phyloP scores from a whole-genome alignment of 1,284 basidiomycete species.

The Sanguinoderma infundibulare region DNA sequence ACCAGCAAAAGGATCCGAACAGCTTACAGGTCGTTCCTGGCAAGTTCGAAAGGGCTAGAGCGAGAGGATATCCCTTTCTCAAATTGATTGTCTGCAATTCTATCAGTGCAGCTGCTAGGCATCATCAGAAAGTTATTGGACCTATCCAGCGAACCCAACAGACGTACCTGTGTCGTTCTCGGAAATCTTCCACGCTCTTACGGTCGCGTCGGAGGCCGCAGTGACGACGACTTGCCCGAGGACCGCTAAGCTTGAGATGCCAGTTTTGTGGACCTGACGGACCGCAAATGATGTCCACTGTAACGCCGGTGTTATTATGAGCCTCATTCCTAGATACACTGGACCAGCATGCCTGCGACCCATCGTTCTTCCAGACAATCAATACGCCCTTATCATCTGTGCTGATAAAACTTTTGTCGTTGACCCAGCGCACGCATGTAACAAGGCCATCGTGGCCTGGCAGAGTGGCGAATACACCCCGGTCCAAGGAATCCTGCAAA shows the following conservation, averaged over 20 bases:
- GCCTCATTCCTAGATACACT: slow-evolving; percentile 11
- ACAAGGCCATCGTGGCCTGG: slow-evolving; percentile 78
- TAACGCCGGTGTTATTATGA: slow-evolving; percentile 21
- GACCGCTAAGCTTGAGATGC: slow-evolving; percentile 69
- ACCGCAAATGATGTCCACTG: slow-evolving; percentile 59
- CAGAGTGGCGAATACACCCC: slow-evolving; percentile 71
- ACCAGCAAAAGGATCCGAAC: neutral
- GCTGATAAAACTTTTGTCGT: slow-evolving; percentile 57
- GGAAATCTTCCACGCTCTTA: slow-evolving; percentile 71
- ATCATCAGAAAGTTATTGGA: neutral
- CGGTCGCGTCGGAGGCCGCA: slow-evolving; percentile 78
- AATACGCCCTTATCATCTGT: slow-evolving; percentile 77
- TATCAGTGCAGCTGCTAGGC: slow-evolving; percentile 43
- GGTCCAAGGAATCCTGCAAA: slow-evolving; percentile 49
- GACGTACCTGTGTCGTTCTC: slow-evolving; percentile 38
- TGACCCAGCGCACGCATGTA: slow-evolving; percentile 74
- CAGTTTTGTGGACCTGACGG: slow-evolving; percentile 64
- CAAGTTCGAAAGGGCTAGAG: slow-evolving; percentile 66
- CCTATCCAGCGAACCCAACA: neutral
- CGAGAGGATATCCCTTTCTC: slow-evolving; percentile 76
- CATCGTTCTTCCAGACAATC: slow-evolving; percentile 53
- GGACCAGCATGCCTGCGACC: slow-evolving; percentile 41
- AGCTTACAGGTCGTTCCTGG: slow-evolving; percentile 67
- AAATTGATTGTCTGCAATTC: slow-evolving; percentile 67
- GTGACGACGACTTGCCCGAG: slow-evolving; percentile 60